A percentile compares a stretch with the other conserved stretches of the same genome.
Evolutionary conservation across 192 early-diverging fungal species (phyloP).

Genomic region (Coemansia sp.): DNA sequence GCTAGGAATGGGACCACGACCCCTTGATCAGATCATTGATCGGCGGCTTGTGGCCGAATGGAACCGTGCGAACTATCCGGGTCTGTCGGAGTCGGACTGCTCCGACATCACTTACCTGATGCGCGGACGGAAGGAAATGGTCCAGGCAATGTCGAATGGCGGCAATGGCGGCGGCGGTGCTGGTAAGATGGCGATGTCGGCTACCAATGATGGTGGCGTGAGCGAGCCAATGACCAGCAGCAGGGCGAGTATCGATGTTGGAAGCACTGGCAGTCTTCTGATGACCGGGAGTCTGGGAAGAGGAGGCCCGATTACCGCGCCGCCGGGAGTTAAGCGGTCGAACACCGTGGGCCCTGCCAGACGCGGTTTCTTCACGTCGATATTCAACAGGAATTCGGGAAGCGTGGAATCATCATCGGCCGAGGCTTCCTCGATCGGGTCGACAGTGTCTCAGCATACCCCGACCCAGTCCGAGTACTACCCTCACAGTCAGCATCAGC

Average conservation of each 20-base stretch:
- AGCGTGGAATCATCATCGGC: neutral
- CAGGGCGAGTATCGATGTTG: slow-evolving; percentile 45
- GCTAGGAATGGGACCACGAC: slow-evolving; percentile 39
- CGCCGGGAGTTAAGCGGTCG: slow-evolving; percentile 39
- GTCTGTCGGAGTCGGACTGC: slow-evolving; percentile 27
- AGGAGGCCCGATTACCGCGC: neutral
- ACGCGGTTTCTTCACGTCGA: slow-evolving; percentile 33
- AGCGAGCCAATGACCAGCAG: slow-evolving; percentile 8
- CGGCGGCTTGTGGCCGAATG: slow-evolving; percentile 52
- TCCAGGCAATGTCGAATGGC: slow-evolving; percentile 34
- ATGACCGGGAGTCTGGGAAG: neutral
- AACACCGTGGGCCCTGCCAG: slow-evolving; percentile 44
- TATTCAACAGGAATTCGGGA: slow-evolving; percentile 16
- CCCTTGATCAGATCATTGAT: slow-evolving; percentile 41
- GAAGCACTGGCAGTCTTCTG: slow-evolving; percentile 15
- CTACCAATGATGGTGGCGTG: neutral
- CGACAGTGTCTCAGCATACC: neutral
- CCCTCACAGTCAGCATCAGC: neutral
- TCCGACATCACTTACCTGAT: slow-evolving; percentile 41
- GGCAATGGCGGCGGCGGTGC: too few species aligned
- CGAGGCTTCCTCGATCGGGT: neutral
- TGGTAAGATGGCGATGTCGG: slow-evolving; percentile 18
- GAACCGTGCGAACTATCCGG: slow-evolving; percentile 41
- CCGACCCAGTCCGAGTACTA: neutral
- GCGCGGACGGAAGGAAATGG: slow-evolving; percentile 50